Evolutionary conservation across 257 asterid genomes (phyloP).

Genomic region (Solanum lycopersicoides): DNA sequence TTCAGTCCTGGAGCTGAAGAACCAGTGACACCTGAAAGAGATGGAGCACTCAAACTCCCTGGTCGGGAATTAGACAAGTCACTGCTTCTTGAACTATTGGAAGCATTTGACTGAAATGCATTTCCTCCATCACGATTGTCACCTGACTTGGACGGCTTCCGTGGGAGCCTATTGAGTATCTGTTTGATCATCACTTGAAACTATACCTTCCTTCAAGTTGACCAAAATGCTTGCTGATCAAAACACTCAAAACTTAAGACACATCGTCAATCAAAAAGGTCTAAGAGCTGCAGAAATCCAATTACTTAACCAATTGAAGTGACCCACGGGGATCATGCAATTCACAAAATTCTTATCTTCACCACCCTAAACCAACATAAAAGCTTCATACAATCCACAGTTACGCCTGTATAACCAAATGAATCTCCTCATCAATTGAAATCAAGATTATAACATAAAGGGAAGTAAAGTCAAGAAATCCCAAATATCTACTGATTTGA

Average conservation of each 20-base stretch:
- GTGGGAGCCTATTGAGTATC: conserved; percentile 62
- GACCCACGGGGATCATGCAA: conserved; percentile 3
- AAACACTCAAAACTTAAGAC: neutral
- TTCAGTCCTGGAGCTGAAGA: conserved; percentile 9
- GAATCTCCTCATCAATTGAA: conserved; percentile 22
- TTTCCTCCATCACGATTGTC: conserved; percentile 50
- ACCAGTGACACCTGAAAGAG: conserved; percentile 15
- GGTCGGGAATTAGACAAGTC: conserved; percentile 11
- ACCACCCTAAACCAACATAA: conserved; percentile 11
- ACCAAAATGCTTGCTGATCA: neutral
- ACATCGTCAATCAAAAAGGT: neutral
- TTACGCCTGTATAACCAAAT: conserved; percentile 6
- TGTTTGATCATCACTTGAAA: conserved; percentile 52
- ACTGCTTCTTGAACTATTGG: conserved; percentile 29
- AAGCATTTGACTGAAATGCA: conserved; percentile 20
- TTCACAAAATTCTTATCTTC: conserved; percentile 2
- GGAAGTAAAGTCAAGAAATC: conserved; percentile 1
- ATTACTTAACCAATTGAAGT: neutral
- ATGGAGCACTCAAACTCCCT: conserved; percentile 19
- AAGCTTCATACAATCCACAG: conserved; percentile 3
- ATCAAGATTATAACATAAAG: neutral
- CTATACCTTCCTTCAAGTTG: conserved; percentile 7
- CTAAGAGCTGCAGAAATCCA: neutral
- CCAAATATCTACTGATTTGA: neutral
- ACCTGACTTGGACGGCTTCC: conserved; percentile 49